Evolutionary conservation across 345 rosid species (phyloP).

Genomic region (Acer campestre): DNA sequence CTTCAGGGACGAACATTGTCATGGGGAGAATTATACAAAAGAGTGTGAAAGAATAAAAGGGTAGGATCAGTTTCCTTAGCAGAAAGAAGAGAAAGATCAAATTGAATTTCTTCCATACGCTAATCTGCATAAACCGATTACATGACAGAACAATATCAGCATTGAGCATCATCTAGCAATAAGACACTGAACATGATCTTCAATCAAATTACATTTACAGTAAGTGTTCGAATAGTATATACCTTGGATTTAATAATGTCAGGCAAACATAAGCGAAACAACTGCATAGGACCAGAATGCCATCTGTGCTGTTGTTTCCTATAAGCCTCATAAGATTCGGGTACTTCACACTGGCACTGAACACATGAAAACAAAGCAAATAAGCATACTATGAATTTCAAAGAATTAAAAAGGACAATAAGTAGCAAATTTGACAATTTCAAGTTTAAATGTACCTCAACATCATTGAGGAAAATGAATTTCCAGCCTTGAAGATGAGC

Average conservation of each 20-base stretch:
- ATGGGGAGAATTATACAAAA: slow-evolving; percentile 93
- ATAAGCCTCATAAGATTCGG: slow-evolving; percentile 95
- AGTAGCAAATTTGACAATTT: not conserved
- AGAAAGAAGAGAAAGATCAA: slow-evolving; percentile 91
- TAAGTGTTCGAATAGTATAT: not conserved
- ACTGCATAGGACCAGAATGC: slow-evolving; percentile 99
- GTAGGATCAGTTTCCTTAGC: slow-evolving; percentile 79
- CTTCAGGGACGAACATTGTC: slow-evolving; percentile 96
- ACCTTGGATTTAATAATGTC: slow-evolving; percentile 80
- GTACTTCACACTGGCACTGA: slow-evolving; percentile 92
- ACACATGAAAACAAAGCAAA: slow-evolving; percentile 13
- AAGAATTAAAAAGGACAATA: not conserved
- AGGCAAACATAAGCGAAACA: slow-evolving; percentile 87
- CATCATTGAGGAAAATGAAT: slow-evolving; percentile 81
- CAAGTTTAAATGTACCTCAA: slow-evolving; percentile 51
- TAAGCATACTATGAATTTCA: not conserved
- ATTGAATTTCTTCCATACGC: slow-evolving; percentile 79
- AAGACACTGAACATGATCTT: not conserved
- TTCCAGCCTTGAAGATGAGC: slow-evolving; percentile 97
- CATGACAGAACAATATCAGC: slow-evolving; percentile 11
- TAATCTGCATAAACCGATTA: slow-evolving; percentile 58
- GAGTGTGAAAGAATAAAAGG: slow-evolving; percentile 93
- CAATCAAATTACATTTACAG: not conserved
- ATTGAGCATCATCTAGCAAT: not conserved
- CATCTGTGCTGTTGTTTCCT: slow-evolving; percentile 94